Conservation (phyloP, 805 yeast genomes). For the Candida maesae region DNA sequence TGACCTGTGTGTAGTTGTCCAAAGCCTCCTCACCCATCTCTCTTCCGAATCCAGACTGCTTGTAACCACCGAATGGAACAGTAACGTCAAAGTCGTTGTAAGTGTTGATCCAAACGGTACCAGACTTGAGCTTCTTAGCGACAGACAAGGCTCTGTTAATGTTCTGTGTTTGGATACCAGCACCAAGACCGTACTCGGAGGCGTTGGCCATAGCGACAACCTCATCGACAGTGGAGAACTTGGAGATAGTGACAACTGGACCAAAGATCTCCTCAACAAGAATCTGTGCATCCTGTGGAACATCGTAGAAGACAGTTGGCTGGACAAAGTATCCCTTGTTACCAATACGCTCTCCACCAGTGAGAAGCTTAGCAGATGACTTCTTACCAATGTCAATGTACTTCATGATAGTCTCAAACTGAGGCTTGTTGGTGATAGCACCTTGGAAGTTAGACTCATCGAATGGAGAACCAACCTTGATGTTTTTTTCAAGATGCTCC, state of each 20-base stretch:
- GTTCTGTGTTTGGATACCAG: slow-evolving; percentile 70
- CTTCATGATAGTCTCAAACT: slow-evolving; percentile 63
- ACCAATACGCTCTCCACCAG: slow-evolving; percentile 69
- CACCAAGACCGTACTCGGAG: slow-evolving; percentile 75
- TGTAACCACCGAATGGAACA: slow-evolving; percentile 82
- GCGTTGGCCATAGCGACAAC: slow-evolving; percentile 64
- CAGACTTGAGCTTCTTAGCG: slow-evolving; percentile 63
- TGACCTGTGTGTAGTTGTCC: slow-evolving; percentile 70
- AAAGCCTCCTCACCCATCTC: slow-evolving; percentile 81
- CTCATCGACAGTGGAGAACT: slow-evolving; percentile 65
- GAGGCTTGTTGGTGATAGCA: slow-evolving; percentile 70
- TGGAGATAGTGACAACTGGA: slow-evolving; percentile 69
- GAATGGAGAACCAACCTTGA: slow-evolving; percentile 76
- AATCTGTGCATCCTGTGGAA: slow-evolving; percentile 55
- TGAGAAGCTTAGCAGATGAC: slow-evolving; percentile 61
- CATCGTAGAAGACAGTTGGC: slow-evolving; percentile 75
- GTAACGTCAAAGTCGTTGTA: slow-evolving; percentile 71
- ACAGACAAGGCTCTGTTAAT: slow-evolving; percentile 60
- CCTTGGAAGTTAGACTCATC: slow-evolving; percentile 67
- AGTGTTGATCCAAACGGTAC: slow-evolving; percentile 79
- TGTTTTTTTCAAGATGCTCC: slow-evolving; percentile 46
- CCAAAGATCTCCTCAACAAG: slow-evolving; percentile 77
- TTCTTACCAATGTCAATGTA: slow-evolving; percentile 64
- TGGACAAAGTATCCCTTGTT: slow-evolving; percentile 65
- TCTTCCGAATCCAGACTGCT: slow-evolving; percentile 80